Conservation (phyloP, 371 early-diverging fungal genomes). For the Mortierella sp. region DNA sequence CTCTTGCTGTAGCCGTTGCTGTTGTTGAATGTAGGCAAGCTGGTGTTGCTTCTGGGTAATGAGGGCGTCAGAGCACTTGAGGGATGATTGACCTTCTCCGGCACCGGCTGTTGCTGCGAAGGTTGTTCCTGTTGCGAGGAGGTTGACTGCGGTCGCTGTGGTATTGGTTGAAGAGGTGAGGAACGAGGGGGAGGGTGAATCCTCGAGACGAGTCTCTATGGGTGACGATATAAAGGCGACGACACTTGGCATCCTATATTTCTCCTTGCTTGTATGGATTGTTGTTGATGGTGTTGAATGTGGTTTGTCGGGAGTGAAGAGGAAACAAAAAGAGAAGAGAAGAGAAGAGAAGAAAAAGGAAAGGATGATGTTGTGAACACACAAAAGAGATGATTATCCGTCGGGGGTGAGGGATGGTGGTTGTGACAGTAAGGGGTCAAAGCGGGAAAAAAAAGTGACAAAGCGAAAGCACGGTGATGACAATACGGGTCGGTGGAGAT, state of each 20-base stretch:
- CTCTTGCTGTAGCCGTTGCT: conserved; percentile 17
- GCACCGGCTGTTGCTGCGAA: not conserved
- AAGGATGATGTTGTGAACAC: not conserved
- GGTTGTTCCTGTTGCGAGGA: not conserved
- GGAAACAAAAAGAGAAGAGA: not conserved
- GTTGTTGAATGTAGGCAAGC: conserved; percentile 10
- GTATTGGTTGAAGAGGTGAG: not conserved
- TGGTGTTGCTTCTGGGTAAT: conserved; percentile 27
- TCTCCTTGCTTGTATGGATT: not conserved
- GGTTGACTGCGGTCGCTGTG: not conserved
- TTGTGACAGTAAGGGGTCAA: not conserved
- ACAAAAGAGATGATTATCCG: not conserved
- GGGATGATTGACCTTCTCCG: not conserved
- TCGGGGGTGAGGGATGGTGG: not conserved
- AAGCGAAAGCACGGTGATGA: not conserved
- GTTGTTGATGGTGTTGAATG: not conserved
- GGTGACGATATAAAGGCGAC: not conserved
- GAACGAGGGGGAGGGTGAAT: not conserved
- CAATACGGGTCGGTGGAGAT: too few species aligned
- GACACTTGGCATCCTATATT: not conserved
- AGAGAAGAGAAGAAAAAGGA: not conserved
- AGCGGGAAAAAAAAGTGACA: not conserved
- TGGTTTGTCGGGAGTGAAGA: not conserved
- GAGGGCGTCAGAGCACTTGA: not conserved
- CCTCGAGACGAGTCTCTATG: not conserved